A percentile compares a stretch with the other conserved stretches of the same genome.
Conservation (phyloP, 202 grass and related monocot species). For the Setaria viridis region DNA sequence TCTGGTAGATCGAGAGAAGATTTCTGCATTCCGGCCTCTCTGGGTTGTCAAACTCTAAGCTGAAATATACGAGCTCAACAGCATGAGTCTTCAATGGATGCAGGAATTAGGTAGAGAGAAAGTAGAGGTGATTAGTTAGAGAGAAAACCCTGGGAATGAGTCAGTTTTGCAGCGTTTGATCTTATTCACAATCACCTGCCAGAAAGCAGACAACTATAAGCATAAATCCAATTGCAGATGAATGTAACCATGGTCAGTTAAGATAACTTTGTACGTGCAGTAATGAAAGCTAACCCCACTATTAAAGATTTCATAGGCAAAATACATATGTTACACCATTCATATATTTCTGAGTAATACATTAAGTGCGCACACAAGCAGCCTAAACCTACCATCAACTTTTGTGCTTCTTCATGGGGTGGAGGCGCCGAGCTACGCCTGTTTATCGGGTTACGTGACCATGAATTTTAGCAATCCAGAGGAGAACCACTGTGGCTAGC, state of each 20-base stretch:
- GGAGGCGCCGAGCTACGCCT: background rate
- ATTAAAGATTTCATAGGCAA: background rate
- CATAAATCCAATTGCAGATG: slow-evolving; percentile 36
- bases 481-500: background rate
- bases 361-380: background rate
- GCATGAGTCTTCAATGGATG: slow-evolving; percentile 16
- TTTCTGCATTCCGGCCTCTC: slow-evolving; percentile 98
- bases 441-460: background rate
- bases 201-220: slow-evolving; percentile 34
- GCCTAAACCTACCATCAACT: background rate
- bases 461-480: background rate
- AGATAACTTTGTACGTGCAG: background rate
- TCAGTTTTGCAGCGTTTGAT: slow-evolving; percentile 99
- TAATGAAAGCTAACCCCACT: background rate
- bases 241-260: background rate
- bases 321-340: background rate
- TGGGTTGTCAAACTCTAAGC: slow-evolving; percentile 88
- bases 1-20: slow-evolving; percentile 93
- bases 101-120: background rate
- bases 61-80: slow-evolving; percentile 48
- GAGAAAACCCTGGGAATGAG: slow-evolving; percentile 71
- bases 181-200: slow-evolving; percentile 90
- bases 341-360: background rate
- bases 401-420: background rate
- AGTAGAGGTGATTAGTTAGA: slow-evolving; percentile 23